Conservation (phyloP, 768 basidiomycete genomes). For the Strobilomyces confusus region DNA sequence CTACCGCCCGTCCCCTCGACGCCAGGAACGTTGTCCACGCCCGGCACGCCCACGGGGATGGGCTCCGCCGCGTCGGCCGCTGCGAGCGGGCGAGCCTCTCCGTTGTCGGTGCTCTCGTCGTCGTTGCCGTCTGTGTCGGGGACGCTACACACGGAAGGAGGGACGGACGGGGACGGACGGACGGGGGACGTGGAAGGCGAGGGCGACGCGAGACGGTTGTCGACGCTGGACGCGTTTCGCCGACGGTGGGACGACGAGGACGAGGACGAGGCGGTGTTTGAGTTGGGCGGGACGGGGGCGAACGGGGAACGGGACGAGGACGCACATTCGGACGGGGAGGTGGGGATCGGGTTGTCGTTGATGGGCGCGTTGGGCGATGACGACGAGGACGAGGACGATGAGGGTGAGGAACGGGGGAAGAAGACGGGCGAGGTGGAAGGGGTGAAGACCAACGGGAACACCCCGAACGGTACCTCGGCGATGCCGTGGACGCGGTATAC, state of each 20-base stretch:
- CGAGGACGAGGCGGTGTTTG: slow-evolving; percentile 7
- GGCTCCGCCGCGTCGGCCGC: slow-evolving; percentile 9
- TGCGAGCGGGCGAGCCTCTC: slow-evolving; percentile 18
- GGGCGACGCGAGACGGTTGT: slow-evolving; percentile 20
- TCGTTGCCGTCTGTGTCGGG: slow-evolving; percentile 9
- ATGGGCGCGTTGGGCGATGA: slow-evolving; percentile 46
- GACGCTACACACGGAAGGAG: not conserved
- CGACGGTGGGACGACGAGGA: slow-evolving; percentile 15
- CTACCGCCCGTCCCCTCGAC: slow-evolving; percentile 18
- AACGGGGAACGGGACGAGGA: slow-evolving; percentile 9
- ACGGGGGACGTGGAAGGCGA: slow-evolving; percentile 8
- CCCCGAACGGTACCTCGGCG: slow-evolving; percentile 9
- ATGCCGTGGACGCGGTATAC: slow-evolving; percentile 30
- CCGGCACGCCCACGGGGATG: not conserved
- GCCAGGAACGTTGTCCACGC: not conserved
- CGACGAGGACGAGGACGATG: slow-evolving; percentile 11
- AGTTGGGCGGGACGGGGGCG: slow-evolving; percentile 1
- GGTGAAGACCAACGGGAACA: slow-evolving; percentile 2
- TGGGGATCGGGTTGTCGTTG: slow-evolving; percentile 67
- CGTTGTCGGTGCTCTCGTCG: slow-evolving; percentile 9
- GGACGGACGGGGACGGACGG: not conserved
- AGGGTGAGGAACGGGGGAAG: slow-evolving; percentile 3
- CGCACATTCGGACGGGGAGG: slow-evolving; percentile 52
- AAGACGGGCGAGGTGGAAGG: not conserved
- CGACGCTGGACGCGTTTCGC: slow-evolving; percentile 26